phyloP scores from a whole-genome alignment of 441 rosid genomes.

The Gossypium lobatum region DNA sequence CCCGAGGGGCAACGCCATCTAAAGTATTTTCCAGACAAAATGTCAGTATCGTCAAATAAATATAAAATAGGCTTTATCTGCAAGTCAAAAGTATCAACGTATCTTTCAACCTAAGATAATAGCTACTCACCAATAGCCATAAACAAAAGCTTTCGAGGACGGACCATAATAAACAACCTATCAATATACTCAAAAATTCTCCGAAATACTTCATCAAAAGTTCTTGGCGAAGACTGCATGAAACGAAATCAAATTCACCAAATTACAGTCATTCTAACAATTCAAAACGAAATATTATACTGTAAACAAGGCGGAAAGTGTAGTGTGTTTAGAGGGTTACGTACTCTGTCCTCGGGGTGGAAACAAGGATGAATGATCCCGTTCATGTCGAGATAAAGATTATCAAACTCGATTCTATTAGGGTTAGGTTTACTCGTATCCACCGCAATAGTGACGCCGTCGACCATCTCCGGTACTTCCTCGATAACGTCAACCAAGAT shows the following conservation, averaged over 20 bases:
- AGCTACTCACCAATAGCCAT: constrained; percentile 72
- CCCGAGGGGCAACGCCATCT: constrained; percentile 97
- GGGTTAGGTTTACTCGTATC: constrained; percentile 69
- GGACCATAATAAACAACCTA: constrained; percentile 73
- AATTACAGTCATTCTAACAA: constrained; percentile 2
- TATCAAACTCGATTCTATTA: constrained; percentile 60
- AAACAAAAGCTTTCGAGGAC: constrained; percentile 68
- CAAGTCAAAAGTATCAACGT: not conserved
- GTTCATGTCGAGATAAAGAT: constrained; percentile 81
- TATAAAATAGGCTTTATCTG: not conserved
- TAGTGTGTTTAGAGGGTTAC: constrained; percentile 15
- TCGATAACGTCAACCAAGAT: constrained; percentile 61
- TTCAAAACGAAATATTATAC: not conserved
- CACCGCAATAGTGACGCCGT: constrained; percentile 59
- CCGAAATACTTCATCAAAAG: constrained; percentile 65
- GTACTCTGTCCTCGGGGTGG: constrained; percentile 64
- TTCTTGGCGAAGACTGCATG: constrained; percentile 65
- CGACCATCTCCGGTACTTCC: constrained; percentile 59
- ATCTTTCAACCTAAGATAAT: constrained; percentile 2
- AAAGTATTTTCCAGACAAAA: constrained; percentile 15
- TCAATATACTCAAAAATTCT: constrained; percentile 78
- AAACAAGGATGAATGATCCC: constrained; percentile 83
- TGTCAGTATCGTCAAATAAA: constrained; percentile 2
- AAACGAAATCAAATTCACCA: constrained; percentile 7
- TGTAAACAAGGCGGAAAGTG: not conserved